Evolutionary conservation across 306 rosid species (phyloP), one percentile per base, ranked within the genome.

Genomic region (Cicer bijugum): DNA sequence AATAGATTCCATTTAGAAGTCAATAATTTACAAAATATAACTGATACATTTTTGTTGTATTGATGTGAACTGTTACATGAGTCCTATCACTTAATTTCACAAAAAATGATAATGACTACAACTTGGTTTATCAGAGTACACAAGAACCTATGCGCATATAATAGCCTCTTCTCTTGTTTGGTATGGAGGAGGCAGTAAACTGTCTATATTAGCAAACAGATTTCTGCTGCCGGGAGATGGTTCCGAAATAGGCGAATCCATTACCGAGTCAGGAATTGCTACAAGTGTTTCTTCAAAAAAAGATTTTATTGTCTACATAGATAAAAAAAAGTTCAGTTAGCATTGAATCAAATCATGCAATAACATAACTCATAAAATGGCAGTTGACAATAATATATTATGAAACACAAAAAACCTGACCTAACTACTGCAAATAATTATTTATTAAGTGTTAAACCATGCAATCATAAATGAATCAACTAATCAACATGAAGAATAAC

Each of bases 271-370:
- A 8, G 98, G 98, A 76, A 94, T 82, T 52, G 97, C 95, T 8
- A 79, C 91, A 1, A 91, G 87, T 45, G 98, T 86, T 78, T 94
- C 97, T 60, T 94, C 96, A 16, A 94, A 91, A 78, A 91, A 91
- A 61, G 96, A 91, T 78, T 87, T 75, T 46, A 94, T 62, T 6
- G 96, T 88, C 98, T 94, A 63, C 91, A 84, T 59, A 60, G 80
- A 77, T 77, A 43, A 80, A 80, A 57, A n/a, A 86, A 33, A 17
- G 19, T 75, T 6, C 14, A 56, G 67, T 80, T 16, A 84, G 88
- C 62, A 80, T 47, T 50, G 39, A 76, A 59, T 39, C 69, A 80
- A 12, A 42, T 20, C 63, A 53, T 67, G 39, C 43, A 78, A 43
- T 15, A 35, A 66, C 43, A 51, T 59, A 20, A 82, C 51, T 7